A percentile compares a stretch with the other conserved stretches of the same genome.
These are phyloP conservation scores for Aphanocladium album DNA, from an alignment of 2,329 filamentous ascomycete species.

Conservation along the genomic window DNA sequence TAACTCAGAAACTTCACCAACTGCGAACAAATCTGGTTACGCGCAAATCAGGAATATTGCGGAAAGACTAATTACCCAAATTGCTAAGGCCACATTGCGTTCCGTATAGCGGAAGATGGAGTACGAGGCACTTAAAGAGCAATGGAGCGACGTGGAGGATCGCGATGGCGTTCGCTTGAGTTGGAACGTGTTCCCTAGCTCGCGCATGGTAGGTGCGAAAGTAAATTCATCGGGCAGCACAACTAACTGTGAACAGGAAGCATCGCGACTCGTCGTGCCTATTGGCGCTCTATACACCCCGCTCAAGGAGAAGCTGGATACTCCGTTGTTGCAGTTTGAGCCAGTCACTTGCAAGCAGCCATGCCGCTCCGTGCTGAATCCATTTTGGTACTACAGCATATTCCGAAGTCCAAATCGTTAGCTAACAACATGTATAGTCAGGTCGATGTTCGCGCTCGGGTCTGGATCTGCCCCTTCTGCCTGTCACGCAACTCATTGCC, in stretches of 20 bases:
- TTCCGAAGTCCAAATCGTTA: not conserved
- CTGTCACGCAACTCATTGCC: constrained; percentile 77
- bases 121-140: constrained; percentile 88
- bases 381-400: constrained; percentile 67
- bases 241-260: constrained; percentile 57
- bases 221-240: not conserved
- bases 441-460: constrained; percentile 74
- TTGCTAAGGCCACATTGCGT: not conserved
- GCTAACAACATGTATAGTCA: constrained; percentile 46
- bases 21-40: not conserved
- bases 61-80: not conserved
- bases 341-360: constrained; percentile 95
- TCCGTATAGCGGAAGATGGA: constrained; percentile 57
- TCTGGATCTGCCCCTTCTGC: constrained; percentile 90
- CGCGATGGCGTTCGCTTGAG: constrained; percentile 92
- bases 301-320: constrained; percentile 88
- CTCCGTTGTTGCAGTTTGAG: constrained; percentile 88
- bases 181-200: constrained; percentile 98
- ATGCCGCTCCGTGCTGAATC: constrained; percentile 92
- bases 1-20: not conserved
- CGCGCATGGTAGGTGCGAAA: constrained; percentile 71
- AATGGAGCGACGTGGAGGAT: constrained; percentile 95
- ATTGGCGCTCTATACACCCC: constrained; percentile 96
- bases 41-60: not conserved
- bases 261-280: constrained; percentile 87